Conservation (phyloP, 2,329 filamentous ascomycete species). For the Sporothrix variecibatus region DNA sequence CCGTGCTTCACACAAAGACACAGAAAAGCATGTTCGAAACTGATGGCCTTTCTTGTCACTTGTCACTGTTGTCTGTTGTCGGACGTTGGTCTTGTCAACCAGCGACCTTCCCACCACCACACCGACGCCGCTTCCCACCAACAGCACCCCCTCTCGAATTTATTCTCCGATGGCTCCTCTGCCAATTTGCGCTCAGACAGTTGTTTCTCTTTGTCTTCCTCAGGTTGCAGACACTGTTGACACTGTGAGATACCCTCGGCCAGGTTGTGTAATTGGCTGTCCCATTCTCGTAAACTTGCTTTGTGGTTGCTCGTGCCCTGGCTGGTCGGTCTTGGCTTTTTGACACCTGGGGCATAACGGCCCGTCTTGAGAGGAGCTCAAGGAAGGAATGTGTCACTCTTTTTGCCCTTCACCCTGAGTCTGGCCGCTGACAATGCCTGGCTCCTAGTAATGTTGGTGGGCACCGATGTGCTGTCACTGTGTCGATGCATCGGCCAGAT, state of each 20-base stretch:
- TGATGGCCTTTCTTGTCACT: not conserved
- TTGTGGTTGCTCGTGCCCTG: not conserved
- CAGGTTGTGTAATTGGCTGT: not conserved
- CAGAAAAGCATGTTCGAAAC: not conserved
- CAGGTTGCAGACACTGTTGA: not conserved
- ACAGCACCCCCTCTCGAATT: not conserved
- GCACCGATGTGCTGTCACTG: not conserved
- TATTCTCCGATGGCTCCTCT: slow-evolving; percentile 2
- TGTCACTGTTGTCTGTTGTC: not conserved
- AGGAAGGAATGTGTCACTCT: not conserved
- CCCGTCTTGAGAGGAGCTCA: not conserved
- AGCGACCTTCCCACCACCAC: not conserved
- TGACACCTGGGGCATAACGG: not conserved
- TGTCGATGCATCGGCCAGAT: not conserved
- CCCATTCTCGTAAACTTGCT: not conserved
- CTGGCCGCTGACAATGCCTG: not conserved
- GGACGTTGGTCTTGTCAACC: not conserved
- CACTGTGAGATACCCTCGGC: too few species aligned
- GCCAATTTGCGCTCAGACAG: not conserved
- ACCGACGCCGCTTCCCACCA: not conserved
- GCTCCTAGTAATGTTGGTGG: not conserved
- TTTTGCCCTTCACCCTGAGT: not conserved
- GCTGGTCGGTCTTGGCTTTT: not conserved
- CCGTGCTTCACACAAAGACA: not conserved
- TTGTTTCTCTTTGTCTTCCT: not conserved